phyloP scores from a whole-genome alignment of 176 grass and related monocot species.

The maize (Zea mays) region Zm-B73-REFERENCE-NAM-5.0 NC_050103.1:179022501-179023000 shows the following conservation, averaged over 20 bases:
- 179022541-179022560: slow-evolving; percentile 40
- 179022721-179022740: slow-evolving; percentile 50
- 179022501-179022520: neutral
- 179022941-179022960: slow-evolving; percentile 63
- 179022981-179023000: slow-evolving; percentile 80
- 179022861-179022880: slow-evolving; percentile 52
- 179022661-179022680: slow-evolving; percentile 86
- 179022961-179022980: slow-evolving; percentile 68
- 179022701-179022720: slow-evolving; percentile 40
- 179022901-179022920: slow-evolving; percentile 83
- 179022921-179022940: slow-evolving; percentile 71
- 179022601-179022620: slow-evolving; percentile 87
- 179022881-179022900: slow-evolving; percentile 70
- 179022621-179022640: slow-evolving; percentile 67
- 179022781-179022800: slow-evolving; percentile 59
- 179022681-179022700: slow-evolving; percentile 48
- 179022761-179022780: slow-evolving; percentile 67
- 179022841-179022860: slow-evolving; percentile 61
- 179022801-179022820: slow-evolving; percentile 69
- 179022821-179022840: slow-evolving; percentile 82
- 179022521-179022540: neutral
- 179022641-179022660: slow-evolving; percentile 58
- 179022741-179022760: slow-evolving; percentile 75
- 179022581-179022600: slow-evolving; percentile 59
- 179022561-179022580: slow-evolving; percentile 1